phyloP scores from a whole-genome alignment of 2,329 filamentous ascomycete genomes.

The Massarina eburnea region DNA sequence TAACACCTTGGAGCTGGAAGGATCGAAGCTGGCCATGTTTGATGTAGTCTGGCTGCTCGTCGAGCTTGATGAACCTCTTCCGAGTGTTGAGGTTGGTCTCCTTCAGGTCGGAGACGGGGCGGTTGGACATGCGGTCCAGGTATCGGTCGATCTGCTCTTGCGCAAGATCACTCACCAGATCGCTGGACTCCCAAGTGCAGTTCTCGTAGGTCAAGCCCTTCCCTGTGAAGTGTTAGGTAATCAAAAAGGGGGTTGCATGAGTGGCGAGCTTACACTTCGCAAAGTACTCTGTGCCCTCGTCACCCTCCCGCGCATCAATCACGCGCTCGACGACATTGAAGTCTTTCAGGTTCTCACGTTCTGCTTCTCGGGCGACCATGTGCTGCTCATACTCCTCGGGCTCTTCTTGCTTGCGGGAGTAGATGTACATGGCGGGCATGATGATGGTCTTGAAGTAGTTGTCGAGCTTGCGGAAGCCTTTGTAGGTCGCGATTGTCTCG shows the following conservation, averaged over 20 bases:
- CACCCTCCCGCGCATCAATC: slow-evolving; percentile 78
- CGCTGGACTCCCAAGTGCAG: slow-evolving; percentile 87
- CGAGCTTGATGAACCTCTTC: slow-evolving; percentile 55
- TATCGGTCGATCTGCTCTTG: slow-evolving; percentile 92
- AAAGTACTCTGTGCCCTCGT: slow-evolving; percentile 82
- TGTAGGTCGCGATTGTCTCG: slow-evolving; percentile 71
- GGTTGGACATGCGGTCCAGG: slow-evolving; percentile 77
- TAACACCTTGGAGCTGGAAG: slow-evolving; percentile 91
- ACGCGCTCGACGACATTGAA: slow-evolving; percentile 92
- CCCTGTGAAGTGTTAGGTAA: slow-evolving; percentile 47
- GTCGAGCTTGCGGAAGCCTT: slow-evolving; percentile 84
- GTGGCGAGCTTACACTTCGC: slow-evolving; percentile 73
- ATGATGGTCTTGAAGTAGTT: slow-evolving; percentile 91
- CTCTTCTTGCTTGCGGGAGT: slow-evolving; percentile 58
- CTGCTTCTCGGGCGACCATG: slow-evolving; percentile 90
- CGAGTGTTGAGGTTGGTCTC: slow-evolving; percentile 78
- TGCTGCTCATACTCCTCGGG: slow-evolving; percentile 89
- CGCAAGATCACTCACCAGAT: slow-evolving; percentile 73
- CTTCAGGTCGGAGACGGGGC: slow-evolving; percentile 75
- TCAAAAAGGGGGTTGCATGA: slow-evolving; percentile 9
- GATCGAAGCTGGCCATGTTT: slow-evolving; percentile 81
- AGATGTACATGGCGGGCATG: slow-evolving; percentile 73
- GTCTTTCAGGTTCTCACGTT: slow-evolving; percentile 83
- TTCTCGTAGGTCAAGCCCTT: slow-evolving; percentile 90
- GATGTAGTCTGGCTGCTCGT: slow-evolving; percentile 83